Evolutionary conservation across 208 protist genomes (phyloP), one percentile per base, ranked within the genome.

Genomic region (Herpetomonas muscarum): DNA sequence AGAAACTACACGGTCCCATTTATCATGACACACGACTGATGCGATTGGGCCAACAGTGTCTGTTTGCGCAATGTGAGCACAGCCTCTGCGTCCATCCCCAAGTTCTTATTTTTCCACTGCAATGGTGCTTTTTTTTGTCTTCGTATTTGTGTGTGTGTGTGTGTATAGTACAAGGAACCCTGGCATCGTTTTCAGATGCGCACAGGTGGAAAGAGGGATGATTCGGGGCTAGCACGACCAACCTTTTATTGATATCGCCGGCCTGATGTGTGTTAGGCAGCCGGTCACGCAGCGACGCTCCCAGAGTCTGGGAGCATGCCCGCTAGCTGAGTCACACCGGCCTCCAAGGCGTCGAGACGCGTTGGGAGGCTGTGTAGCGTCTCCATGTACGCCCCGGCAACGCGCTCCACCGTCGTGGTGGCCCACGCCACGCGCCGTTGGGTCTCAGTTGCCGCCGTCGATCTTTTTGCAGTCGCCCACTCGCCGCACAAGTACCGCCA

Each of bases 281-380:
- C n/a, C n/a, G n/a, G n/a, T n/a, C n/a, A n/a, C n/a, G n/a, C n/a
- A n/a, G n/a, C n/a, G n/a, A n/a, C n/a, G n/a, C n/a, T n/a, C n/a
- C n/a, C n/a, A n/a, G n/a, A n/a, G n/a, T 46, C 41, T 9, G 10
- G 10, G 19, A 46, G 41, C 9, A 46, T 19, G 19, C 22, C 22
- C 41, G 17, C 19, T 9, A 22, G 5, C 41, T 46, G 41, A 24
- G 41, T 46, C 41, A 46, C 41, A 22, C 41, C 22, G 15, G 15
- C 41, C 61, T 78, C 67, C 28, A 78, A 57, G 22, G 57, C 67
- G 1, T 47, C 50, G n/a, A 82, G 59, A 0, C 70, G 70, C 24
- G 46, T n/a, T 12, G 66, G 61, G 34, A 82, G 67, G n/a, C 42
- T 46, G 15, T 63, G 58, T 13, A 74, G 22, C 19, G 73, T 49